Evolutionary conservation across 495 filamentous ascomycete species (phyloP), one percentile per base, ranked within the genome.

Genomic region (Penicillium paradoxum): DNA sequence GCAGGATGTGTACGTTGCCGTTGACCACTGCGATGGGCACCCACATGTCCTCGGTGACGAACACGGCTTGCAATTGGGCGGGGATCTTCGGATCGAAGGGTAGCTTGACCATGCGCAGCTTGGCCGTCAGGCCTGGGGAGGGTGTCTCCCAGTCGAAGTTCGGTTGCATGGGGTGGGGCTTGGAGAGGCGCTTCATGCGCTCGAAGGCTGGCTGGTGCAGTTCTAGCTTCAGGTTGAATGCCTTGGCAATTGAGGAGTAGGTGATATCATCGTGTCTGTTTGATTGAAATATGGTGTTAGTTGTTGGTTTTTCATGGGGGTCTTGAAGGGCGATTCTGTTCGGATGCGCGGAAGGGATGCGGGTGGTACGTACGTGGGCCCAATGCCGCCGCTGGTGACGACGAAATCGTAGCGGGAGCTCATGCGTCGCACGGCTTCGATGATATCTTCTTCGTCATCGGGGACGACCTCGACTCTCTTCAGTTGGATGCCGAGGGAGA

Each of bases 221-320:
- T 51, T 82, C 76, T 0, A 97, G 77, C 10, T 84, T 80, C 2
- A 96, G 77, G 33, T 70, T 66, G 67, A 96, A 98, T 19, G 91
- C 93, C 56, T 90, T 89, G 36, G 89, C 93, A 61, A 98, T 91
- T 19, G 91, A 91, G 61, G 84, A 72, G 76, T 98, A 98, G 33
- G 93, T 97, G 56, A 98, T 97, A 63, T 98, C 93, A 63, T 98
- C 93, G 72, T 97, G 93, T 49, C 87, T 93, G 59, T 55, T 53
- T n/a, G n/a, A 6, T 6, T 11, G 9, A 36, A 17, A 50, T 21
- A 14, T 14, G 6, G 24, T 10, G 36, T 30, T 39, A 38, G 34
- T 2, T 17, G 17, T 3, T 15, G 24, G 22, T 10, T 29, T 7
- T 5, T 13, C 2, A 21, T 21, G 22, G n/a, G 0, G 17, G n/a